Evolutionary conservation across 495 filamentous ascomycete genomes (phyloP).

Genomic region (Neurospora terricola): DNA sequence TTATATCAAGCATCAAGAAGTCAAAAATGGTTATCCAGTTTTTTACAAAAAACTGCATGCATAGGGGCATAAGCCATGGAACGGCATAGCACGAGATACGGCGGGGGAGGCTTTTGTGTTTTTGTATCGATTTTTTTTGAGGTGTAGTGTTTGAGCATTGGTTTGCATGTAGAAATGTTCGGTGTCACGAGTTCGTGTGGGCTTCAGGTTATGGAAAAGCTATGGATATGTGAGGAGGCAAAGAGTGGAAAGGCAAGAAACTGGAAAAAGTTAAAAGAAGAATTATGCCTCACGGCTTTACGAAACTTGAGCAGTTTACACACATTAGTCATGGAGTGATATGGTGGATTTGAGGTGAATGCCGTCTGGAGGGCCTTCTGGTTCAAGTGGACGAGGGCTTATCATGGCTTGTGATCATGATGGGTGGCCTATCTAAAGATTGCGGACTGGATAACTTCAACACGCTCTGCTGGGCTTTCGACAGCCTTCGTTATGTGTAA

Average conservation of each 20-base stretch:
- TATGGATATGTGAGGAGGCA: neutral
- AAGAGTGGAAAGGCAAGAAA: neutral
- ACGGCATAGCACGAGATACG: neutral
- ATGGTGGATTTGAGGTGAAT: neutral
- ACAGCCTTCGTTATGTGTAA: neutral
- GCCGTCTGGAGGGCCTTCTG: neutral
- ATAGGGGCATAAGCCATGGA: neutral
- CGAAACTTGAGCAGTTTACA: neutral
- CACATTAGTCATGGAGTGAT: neutral
- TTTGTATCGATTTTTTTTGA: neutral
- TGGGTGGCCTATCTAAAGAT: neutral
- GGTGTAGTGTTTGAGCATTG: neutral
- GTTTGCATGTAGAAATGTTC: neutral
- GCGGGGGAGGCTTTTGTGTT: neutral
- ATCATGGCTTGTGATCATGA: neutral
- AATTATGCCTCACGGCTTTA: neutral
- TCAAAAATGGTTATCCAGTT: neutral
- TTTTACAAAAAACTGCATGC: neutral
- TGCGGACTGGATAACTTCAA: neutral
- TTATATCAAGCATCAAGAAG: neutral
- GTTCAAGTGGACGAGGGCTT: neutral
- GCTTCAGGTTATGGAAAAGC: neutral
- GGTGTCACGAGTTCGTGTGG: neutral
- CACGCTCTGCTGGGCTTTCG: neutral
- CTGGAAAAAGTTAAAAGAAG: neutral